Percentiles rank a stretch among this genome's conserved stretches.
phyloP scores from a whole-genome alignment of 1,284 basidiomycete genomes.

The Pascua guehoae region DNA sequence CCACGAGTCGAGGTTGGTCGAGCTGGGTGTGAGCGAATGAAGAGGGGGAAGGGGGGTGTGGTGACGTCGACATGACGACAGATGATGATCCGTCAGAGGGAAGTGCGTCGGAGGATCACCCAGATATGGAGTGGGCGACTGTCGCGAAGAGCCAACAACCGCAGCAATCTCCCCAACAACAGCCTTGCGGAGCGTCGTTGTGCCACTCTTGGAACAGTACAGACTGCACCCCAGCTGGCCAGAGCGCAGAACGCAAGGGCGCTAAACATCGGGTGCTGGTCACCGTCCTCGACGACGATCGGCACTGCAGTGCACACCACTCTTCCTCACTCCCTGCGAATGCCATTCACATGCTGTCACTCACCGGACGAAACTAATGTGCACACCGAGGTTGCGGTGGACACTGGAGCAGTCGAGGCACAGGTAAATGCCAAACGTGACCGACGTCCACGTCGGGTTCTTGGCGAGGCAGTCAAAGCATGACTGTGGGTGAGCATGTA shows the following conservation, averaged over 20 bases:
- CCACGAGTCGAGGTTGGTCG: slow-evolving; percentile 96
- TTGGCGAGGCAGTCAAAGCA: slow-evolving; percentile 97
- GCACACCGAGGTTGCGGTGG: slow-evolving; percentile 96
- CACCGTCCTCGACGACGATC: too few species aligned
- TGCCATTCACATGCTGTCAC: slow-evolving; percentile 32
- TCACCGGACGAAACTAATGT: slow-evolving; percentile 94
- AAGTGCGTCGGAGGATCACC: neutral
- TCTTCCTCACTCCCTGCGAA: too few species aligned
- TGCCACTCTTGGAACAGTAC: neutral
- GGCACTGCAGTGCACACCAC: too few species aligned
- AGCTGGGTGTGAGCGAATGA: slow-evolving; percentile 55
- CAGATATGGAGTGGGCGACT: neutral
- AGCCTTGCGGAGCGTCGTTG: neutral
- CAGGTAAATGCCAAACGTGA: slow-evolving; percentile 95
- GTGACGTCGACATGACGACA: neutral
- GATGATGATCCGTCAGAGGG: neutral
- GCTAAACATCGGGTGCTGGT: too few species aligned
- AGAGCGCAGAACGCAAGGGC: too few species aligned
- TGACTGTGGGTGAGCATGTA: slow-evolving; percentile 55
- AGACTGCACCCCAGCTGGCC: neutral
- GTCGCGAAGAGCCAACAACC: too few species aligned
- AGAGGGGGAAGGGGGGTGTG: neutral
- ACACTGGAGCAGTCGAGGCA: slow-evolving; percentile 95
- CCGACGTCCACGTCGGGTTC: slow-evolving; percentile 96
- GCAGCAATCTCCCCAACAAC: too few species aligned